These are phyloP conservation scores for Aspergillus asperescens DNA, from an alignment of 495 filamentous ascomycete genomes.

Conservation along the genomic window DNA sequence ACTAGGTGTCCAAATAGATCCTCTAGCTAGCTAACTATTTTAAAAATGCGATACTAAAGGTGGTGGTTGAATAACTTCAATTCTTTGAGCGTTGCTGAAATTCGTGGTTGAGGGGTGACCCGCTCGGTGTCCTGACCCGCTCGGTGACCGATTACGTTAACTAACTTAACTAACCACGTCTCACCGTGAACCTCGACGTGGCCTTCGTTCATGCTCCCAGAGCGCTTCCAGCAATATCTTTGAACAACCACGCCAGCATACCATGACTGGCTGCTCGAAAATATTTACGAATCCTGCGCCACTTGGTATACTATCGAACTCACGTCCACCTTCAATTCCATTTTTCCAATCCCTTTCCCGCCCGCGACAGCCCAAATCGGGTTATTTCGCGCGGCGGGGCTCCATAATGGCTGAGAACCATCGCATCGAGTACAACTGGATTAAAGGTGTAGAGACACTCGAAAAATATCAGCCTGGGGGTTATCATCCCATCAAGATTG, in stretches of 20 bases:
- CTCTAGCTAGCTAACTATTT: too few species aligned
- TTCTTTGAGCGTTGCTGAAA: too few species aligned
- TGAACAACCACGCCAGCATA: constrained; percentile 2
- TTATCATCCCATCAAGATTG: constrained; percentile 44
- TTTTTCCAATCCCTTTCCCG: constrained; percentile 1
- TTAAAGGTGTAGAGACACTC: constrained; percentile 29
- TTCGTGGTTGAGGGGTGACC: too few species aligned
- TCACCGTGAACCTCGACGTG: too few species aligned
- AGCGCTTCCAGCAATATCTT: constrained; percentile 1
- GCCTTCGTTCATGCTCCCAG: neutral
- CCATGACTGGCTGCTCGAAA: constrained; percentile 4
- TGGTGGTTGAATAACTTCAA: too few species aligned
- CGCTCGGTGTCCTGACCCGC: too few species aligned
- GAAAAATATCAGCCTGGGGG: constrained; percentile 32
- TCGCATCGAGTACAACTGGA: constrained; percentile 25
- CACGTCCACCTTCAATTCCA: constrained; percentile 4
- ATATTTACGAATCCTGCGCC: neutral
- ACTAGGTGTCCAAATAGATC: too few species aligned
- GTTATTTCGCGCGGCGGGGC: neutral
- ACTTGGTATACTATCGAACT: neutral
- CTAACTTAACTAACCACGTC: too few species aligned
- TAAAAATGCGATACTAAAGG: too few species aligned
- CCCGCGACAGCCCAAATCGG: constrained; percentile 7
- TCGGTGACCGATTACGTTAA: too few species aligned
- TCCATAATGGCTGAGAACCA: neutral